Conservation (phyloP, 1,284 basidiomycete genomes). For the Melampsora americana region DNA sequence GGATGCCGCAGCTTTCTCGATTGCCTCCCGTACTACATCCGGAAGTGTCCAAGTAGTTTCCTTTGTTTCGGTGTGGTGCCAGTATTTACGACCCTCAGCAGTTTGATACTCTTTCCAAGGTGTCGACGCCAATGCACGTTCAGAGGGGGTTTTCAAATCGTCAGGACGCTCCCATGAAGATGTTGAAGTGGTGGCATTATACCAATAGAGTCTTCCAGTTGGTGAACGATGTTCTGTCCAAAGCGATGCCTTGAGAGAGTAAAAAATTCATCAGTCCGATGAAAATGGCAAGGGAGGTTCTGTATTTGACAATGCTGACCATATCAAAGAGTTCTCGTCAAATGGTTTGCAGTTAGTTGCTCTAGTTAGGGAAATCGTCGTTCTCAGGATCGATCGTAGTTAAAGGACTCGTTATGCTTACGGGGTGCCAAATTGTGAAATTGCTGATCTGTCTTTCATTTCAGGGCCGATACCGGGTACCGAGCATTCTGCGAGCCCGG, state of each 20-base stretch:
- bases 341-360: too few relatives aligned
- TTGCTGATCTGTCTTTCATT: too few relatives aligned
- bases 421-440: too few relatives aligned
- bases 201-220: slow-evolving; percentile 81
- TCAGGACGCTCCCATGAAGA: slow-evolving; percentile 50
- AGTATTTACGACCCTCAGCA: slow-evolving; percentile 76
- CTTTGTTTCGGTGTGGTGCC: slow-evolving; percentile 77
- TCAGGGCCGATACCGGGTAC: too few relatives aligned
- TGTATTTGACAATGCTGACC: too few relatives aligned
- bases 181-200: slow-evolving; percentile 58
- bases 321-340: too few relatives aligned
- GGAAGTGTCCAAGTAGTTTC: slow-evolving; percentile 97
- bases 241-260: slow-evolving; percentile 4
- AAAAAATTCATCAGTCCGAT: background rate
- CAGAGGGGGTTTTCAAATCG: slow-evolving; percentile 50
- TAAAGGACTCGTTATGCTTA: too few relatives aligned
- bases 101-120: slow-evolving; percentile 88
- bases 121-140: slow-evolving; percentile 49
- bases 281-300: background rate
- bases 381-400: too few relatives aligned
- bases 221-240: slow-evolving; percentile 61
- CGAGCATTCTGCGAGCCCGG: too few relatives aligned
- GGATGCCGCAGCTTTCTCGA: slow-evolving; percentile 75
- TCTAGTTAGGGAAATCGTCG: too few relatives aligned
- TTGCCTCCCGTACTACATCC: slow-evolving; percentile 71